Conservation (phyloP, 108 stramenopile genomes). For the Cyclotella atomus region DNA sequence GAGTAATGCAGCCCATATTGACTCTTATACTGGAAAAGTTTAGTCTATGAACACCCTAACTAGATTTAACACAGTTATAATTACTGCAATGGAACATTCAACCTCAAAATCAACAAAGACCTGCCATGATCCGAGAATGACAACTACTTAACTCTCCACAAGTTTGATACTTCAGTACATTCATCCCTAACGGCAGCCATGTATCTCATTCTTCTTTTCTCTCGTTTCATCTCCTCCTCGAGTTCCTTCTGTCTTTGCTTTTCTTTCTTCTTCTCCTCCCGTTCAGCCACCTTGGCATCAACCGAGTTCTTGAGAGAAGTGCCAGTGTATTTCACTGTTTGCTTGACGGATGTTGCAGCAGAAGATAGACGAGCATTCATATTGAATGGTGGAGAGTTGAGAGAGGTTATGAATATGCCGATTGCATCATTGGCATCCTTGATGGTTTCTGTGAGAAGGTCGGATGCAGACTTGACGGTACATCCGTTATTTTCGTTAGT, state of each 20-base stretch:
- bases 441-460: background rate
- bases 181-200: constrained; percentile 2
- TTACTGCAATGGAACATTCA: too few relatives aligned
- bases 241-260: background rate
- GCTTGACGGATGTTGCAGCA: background rate
- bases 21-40: too few relatives aligned
- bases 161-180: background rate
- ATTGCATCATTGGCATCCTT: background rate
- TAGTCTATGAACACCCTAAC: too few relatives aligned
- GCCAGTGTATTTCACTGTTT: too few relatives aligned
- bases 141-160: constrained; percentile 10
- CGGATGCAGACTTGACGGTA: background rate
- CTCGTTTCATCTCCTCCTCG: background rate
- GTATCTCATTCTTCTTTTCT: background rate
- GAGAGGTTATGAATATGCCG: background rate
- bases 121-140: too few relatives aligned
- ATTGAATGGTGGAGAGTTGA: background rate
- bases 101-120: too few relatives aligned
- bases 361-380: background rate
- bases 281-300: background rate
- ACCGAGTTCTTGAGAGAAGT: background rate
- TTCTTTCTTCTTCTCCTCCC: background rate
- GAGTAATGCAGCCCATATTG: too few relatives aligned
- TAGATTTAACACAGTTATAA: too few relatives aligned
- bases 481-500: too few relatives aligned